A percentile compares a stretch with the other conserved stretches of the same genome.
Conservation (phyloP, 2,329 filamentous ascomycete genomes). For the Proliferodiscus dingleyae region DNA sequence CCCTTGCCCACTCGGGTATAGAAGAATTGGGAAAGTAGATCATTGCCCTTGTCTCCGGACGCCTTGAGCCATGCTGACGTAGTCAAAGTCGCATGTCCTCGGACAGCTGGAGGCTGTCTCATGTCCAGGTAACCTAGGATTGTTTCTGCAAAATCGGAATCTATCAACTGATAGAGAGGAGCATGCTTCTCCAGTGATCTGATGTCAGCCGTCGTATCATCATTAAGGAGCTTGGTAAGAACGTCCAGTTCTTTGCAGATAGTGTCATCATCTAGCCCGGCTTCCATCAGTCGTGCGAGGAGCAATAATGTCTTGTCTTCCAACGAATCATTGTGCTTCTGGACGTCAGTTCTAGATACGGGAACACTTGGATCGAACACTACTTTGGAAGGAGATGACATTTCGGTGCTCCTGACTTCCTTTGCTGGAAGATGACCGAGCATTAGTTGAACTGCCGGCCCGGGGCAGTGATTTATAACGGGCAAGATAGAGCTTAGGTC, state of each 20-base stretch:
- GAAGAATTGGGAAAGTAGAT: conserved; percentile 70
- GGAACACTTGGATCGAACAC: conserved; percentile 20
- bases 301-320: conserved; percentile 40
- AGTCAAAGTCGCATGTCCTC: conserved; percentile 76
- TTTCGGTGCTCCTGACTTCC: background rate
- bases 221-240: conserved; percentile 56
- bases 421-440: background rate
- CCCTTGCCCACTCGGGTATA: conserved; percentile 64
- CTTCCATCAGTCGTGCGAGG: conserved; percentile 85
- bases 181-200: conserved; percentile 32
- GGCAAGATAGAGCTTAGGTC: conserved; percentile 10
- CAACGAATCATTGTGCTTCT: conserved; percentile 22
- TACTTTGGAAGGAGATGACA: conserved; percentile 7
- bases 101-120: conserved; percentile 66
- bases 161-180: conserved; percentile 50
- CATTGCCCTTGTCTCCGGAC: conserved; percentile 64
- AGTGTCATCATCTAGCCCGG: conserved; percentile 75
- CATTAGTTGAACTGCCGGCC: no score
- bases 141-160: conserved; percentile 74
- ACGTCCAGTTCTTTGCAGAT: conserved; percentile 55
- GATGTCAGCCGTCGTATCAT: conserved; percentile 33
- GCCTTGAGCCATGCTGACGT: conserved; percentile 80
- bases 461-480: no score
- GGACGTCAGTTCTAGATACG: conserved; percentile 5
- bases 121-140: conserved; percentile 84